Percentiles rank a stretch among this genome's conserved stretches.
Evolutionary conservation across 2,329 filamentous ascomycete genomes (phyloP).

Genomic region (Cryphonectria radicalis): DNA sequence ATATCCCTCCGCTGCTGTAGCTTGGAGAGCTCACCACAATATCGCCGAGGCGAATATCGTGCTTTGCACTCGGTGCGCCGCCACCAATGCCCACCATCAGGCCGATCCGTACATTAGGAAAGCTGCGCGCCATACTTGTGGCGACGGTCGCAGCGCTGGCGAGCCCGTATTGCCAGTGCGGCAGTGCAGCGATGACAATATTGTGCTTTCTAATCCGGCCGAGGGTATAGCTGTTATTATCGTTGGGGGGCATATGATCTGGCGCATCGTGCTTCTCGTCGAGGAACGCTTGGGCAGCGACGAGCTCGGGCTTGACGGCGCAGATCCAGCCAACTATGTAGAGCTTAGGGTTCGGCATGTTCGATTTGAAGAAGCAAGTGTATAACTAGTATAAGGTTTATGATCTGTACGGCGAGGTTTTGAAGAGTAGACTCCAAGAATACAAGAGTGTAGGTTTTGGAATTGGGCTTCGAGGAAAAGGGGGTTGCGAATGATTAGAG

Average conservation of each 20-base stretch:
- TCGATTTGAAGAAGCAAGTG: neutral
- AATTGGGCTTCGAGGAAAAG: neutral
- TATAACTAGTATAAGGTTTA: neutral
- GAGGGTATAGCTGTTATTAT: slow-evolving; percentile 40
- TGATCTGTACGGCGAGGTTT: no score
- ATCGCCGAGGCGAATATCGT: slow-evolving; percentile 44
- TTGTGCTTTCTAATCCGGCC: slow-evolving; percentile 42
- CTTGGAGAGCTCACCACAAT: slow-evolving; percentile 37
- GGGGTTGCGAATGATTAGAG: neutral
- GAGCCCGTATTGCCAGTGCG: slow-evolving; percentile 37
- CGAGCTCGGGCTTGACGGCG: slow-evolving; percentile 7
- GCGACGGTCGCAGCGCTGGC: slow-evolving; percentile 37
- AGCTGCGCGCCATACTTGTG: slow-evolving; percentile 37
- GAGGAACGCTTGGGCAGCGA: slow-evolving; percentile 17
- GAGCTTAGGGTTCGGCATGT: neutral
- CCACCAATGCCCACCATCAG: slow-evolving; percentile 42
- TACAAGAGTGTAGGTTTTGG: neutral
- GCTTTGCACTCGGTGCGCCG: slow-evolving; percentile 32
- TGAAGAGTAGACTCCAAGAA: neutral
- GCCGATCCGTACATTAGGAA: slow-evolving; percentile 37
- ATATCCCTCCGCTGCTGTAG: slow-evolving; percentile 30
- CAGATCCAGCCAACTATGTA: slow-evolving; percentile 29
- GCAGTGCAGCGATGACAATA: slow-evolving; percentile 39
- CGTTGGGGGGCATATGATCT: neutral
- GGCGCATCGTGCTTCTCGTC: slow-evolving; percentile 14